Conservation (phyloP, 257 asterid genomes). For the Lavandula angustifolia region DNA sequence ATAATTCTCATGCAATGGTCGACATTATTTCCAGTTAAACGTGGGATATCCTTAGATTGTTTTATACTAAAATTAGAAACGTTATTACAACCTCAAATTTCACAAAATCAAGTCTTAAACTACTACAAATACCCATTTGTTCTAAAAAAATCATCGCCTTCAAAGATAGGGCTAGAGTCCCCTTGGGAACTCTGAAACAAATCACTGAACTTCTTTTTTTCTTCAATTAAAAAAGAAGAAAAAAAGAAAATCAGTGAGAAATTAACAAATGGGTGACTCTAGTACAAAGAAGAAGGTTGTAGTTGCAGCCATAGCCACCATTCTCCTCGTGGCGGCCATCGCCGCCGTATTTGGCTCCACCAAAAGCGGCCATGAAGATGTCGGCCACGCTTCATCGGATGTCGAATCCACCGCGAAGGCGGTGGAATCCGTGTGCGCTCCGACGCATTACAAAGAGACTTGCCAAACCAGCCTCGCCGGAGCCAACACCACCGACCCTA, state of each 20-base stretch:
- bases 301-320: slow-evolving; percentile 42
- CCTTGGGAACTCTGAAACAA: not conserved
- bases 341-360: slow-evolving; percentile 23
- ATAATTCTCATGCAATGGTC: not conserved
- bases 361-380: not conserved
- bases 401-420: slow-evolving; percentile 33
- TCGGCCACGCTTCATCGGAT: not conserved
- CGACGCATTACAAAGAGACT: slow-evolving; percentile 58
- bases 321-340: slow-evolving; percentile 57
- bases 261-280: slow-evolving; percentile 18
- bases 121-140: not conserved
- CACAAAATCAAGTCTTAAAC: too few species aligned
- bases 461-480: slow-evolving; percentile 51
- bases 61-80: not conserved
- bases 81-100: not conserved
- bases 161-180: not conserved
- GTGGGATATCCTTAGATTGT: not conserved
- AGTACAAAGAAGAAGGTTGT: slow-evolving; percentile 27
- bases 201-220: not conserved
- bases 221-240: not conserved
- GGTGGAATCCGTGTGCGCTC: slow-evolving; percentile 50
- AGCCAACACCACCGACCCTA: slow-evolving; percentile 59
- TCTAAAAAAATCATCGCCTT: too few species aligned
- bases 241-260: not conserved
- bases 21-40: not conserved